Evolutionary conservation across 1,284 basidiomycete species (phyloP).

Genomic region (Irpex sp.): DNA sequence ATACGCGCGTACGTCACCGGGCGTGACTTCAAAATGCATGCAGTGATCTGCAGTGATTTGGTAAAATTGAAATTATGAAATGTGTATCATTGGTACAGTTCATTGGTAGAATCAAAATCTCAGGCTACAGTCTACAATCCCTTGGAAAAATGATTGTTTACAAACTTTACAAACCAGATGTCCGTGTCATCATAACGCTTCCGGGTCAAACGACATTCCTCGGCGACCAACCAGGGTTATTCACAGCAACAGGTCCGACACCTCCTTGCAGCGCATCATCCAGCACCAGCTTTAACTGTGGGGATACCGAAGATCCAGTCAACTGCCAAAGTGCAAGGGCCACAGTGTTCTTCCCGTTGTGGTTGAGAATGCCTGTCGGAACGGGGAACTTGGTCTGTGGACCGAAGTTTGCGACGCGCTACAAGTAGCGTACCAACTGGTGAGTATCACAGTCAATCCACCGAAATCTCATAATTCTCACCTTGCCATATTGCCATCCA

Average conservation of each 20-base stretch:
- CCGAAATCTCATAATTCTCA: constrained; percentile 22
- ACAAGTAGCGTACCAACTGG: constrained; percentile 16
- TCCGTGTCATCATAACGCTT: background rate
- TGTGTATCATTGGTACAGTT: too few relatives aligned
- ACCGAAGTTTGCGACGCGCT: constrained; percentile 33
- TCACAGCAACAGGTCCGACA: constrained; percentile 48
- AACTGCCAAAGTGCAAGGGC: constrained; percentile 71
- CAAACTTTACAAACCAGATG: background rate
- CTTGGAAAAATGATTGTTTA: background rate
- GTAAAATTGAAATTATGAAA: too few relatives aligned
- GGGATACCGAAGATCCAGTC: constrained; percentile 44
- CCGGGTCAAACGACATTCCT: background rate
- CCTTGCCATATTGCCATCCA: constrained; percentile 89
- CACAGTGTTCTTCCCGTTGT: constrained; percentile 66
- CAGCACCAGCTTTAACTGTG: constrained; percentile 50
- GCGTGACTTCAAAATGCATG: too few relatives aligned
- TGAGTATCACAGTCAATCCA: constrained; percentile 2
- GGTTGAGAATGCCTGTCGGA: constrained; percentile 71
- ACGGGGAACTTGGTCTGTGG: constrained; percentile 79
- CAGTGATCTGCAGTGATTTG: too few relatives aligned
- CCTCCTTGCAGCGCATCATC: constrained; percentile 64
- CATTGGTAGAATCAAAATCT: too few relatives aligned
- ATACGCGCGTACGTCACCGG: too few relatives aligned
- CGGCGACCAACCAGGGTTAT: constrained; percentile 60
- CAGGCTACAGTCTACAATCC: too few relatives aligned